Conservation (phyloP, 352 stramenopile genomes). For the Globisporangium carolinianum region DNA sequence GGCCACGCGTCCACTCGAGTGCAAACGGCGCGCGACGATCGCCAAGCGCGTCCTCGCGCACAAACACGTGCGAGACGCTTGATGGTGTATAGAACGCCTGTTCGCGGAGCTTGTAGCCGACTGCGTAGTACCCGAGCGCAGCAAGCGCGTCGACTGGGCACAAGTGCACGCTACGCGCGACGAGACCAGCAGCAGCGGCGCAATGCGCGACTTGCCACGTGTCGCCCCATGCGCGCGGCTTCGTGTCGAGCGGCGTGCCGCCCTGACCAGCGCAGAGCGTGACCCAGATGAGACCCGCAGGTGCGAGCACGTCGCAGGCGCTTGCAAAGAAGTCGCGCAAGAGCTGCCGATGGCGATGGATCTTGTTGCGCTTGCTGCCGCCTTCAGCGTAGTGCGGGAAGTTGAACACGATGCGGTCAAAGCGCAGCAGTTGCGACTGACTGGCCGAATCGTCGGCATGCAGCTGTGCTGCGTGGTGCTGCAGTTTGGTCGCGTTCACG, state of each 20-base stretch:
- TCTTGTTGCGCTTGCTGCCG: slow-evolving; percentile 76
- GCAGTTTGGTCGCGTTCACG: slow-evolving; percentile 66
- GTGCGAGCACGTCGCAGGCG: slow-evolving; percentile 37
- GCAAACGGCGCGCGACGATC: slow-evolving; percentile 38
- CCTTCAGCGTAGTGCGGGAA: slow-evolving; percentile 81
- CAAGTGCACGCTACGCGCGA: slow-evolving; percentile 55
- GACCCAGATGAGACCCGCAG: slow-evolving; percentile 69
- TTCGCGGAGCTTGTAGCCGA: slow-evolving; percentile 72
- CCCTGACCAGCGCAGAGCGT: slow-evolving; percentile 76
- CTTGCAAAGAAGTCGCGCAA: slow-evolving; percentile 74
- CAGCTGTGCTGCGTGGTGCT: slow-evolving; percentile 24
- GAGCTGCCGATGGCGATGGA: slow-evolving; percentile 73
- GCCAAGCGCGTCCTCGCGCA: slow-evolving; percentile 21
- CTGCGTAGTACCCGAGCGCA: slow-evolving; percentile 69
- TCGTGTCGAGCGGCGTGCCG: slow-evolving; percentile 60
- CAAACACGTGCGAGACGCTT: slow-evolving; percentile 70
- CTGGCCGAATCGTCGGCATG: not conserved
- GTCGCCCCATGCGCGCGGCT: slow-evolving; percentile 51
- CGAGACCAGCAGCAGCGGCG: slow-evolving; percentile 42
- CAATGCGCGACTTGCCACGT: slow-evolving; percentile 78
- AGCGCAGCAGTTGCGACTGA: slow-evolving; percentile 5
- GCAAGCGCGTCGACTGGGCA: slow-evolving; percentile 54
- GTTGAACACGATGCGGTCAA: slow-evolving; percentile 84
- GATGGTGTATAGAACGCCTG: slow-evolving; percentile 64
- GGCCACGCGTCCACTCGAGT: slow-evolving; percentile 53